Conservation (phyloP, 164 flowering plant genomes). For the grape (Vitis vinifera) region DNA sequence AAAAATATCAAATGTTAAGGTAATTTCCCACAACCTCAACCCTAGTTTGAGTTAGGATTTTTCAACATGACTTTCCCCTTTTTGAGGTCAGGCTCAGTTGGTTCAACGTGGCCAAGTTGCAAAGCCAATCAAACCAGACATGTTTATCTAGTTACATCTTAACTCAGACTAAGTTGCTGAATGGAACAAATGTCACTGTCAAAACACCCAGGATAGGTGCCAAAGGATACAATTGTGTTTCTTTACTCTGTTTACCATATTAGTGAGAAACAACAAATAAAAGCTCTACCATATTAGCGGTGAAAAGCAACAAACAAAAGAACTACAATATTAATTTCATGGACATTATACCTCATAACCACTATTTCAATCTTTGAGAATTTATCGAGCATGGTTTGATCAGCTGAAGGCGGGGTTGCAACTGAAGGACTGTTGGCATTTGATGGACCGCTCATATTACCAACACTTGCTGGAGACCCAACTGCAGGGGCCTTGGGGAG, state of each 20-base stretch:
- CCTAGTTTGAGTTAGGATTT: too few relatives aligned
- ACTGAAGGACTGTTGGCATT: conserved; percentile 82
- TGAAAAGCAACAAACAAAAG: neutral
- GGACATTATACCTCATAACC: conserved; percentile 58
- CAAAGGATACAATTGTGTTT: too few relatives aligned
- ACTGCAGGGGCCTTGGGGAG: conserved; percentile 73
- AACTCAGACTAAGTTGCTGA: too few relatives aligned
- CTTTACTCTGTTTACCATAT: neutral
- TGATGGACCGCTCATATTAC: conserved; percentile 56
- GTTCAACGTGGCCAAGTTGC: too few relatives aligned
- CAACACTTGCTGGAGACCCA: conserved; percentile 85
- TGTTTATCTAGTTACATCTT: too few relatives aligned
- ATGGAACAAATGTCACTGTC: too few relatives aligned
- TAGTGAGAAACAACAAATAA: neutral
- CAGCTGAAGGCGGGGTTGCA: conserved; percentile 57
- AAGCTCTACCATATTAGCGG: neutral
- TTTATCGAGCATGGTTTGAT: conserved; percentile 63
- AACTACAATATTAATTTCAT: neutral
- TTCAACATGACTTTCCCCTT: too few relatives aligned
- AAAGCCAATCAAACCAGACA: too few relatives aligned
- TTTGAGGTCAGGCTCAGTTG: too few relatives aligned
- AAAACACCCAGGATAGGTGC: too few relatives aligned
- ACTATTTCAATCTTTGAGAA: conserved; percentile 87
- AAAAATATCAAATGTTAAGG: too few relatives aligned
- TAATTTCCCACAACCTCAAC: too few relatives aligned